These are phyloP conservation scores for Panaeolus papilionaceus DNA, from an alignment of 768 basidiomycete species.

Conservation along the genomic window DNA sequence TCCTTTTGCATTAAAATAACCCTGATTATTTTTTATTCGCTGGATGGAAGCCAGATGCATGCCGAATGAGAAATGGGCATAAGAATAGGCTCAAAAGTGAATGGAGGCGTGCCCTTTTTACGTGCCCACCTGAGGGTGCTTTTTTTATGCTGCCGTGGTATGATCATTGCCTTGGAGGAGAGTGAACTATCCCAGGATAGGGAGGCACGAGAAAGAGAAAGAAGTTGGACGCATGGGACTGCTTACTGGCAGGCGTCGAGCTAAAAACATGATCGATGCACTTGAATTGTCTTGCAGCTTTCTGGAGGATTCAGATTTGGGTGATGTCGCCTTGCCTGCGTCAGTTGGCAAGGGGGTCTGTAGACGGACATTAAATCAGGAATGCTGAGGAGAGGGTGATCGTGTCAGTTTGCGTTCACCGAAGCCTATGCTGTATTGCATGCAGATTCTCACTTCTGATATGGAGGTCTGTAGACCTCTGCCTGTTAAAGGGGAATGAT, in stretches of 20 bases:
- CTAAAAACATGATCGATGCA: neutral
- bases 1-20: no score
- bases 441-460: neutral
- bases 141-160: neutral
- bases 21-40: neutral
- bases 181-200: neutral
- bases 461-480: neutral
- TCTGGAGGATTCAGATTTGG: neutral
- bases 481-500: no score
- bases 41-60: neutral
- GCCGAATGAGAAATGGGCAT: neutral
- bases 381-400: neutral
- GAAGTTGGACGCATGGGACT: neutral
- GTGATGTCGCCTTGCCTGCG: neutral
- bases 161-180: neutral
- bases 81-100: constrained; percentile 1
- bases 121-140: neutral
- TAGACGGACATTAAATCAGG: constrained; percentile 10
- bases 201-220: neutral
- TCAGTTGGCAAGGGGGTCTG: neutral
- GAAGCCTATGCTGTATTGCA: neutral
- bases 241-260: neutral
- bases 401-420: neutral
- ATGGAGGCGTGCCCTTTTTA: neutral
- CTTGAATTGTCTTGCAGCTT: neutral